Evolutionary conservation across 768 basidiomycete genomes (phyloP).

Genomic region (Glaciozyma martinii): DNA sequence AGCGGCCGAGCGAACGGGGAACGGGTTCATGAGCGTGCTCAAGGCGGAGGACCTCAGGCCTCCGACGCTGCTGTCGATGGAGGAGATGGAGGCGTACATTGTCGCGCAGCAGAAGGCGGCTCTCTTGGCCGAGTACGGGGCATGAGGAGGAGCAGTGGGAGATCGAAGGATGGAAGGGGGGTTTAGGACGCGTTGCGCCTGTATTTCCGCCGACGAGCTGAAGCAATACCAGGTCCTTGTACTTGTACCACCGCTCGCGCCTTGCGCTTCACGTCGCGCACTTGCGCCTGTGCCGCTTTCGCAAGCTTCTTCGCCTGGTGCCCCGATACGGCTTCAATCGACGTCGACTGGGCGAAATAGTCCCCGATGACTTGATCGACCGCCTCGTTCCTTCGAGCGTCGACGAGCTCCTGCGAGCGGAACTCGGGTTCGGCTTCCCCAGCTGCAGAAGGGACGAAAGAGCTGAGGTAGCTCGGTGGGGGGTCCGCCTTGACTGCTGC

Average conservation of each 20-base stretch:
- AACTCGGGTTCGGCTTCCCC: too few relatives aligned
- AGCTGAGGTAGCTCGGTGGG: background rate
- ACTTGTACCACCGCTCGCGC: background rate
- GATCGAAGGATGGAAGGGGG: background rate
- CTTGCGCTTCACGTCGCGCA: constrained; percentile 20
- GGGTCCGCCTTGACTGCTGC: background rate
- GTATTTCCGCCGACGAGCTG: constrained; percentile 3
- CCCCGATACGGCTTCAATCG: constrained; percentile 15
- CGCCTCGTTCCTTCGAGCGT: constrained; percentile 3
- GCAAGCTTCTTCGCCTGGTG: constrained; percentile 23
- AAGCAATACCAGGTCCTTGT: background rate
- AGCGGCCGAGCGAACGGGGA: background rate
- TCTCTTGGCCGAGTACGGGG: constrained; percentile 25
- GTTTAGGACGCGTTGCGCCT: background rate
- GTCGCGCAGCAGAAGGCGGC: constrained; percentile 25
- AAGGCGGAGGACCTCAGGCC: constrained; percentile 16
- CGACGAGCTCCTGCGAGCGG: too few relatives aligned
- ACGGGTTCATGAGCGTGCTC: constrained; percentile 26
- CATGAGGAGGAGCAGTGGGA: background rate
- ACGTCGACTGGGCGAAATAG: constrained; percentile 12
- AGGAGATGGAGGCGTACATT: constrained; percentile 28
- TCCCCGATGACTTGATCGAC: background rate
- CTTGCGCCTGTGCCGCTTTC: constrained; percentile 20
- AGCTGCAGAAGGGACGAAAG: background rate
- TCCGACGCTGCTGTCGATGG: constrained; percentile 15